Evolutionary conservation across 2,329 filamentous ascomycete species (phyloP), one percentile per base, ranked within the genome.

Genomic region (Colletotrichum aenigma): DNA sequence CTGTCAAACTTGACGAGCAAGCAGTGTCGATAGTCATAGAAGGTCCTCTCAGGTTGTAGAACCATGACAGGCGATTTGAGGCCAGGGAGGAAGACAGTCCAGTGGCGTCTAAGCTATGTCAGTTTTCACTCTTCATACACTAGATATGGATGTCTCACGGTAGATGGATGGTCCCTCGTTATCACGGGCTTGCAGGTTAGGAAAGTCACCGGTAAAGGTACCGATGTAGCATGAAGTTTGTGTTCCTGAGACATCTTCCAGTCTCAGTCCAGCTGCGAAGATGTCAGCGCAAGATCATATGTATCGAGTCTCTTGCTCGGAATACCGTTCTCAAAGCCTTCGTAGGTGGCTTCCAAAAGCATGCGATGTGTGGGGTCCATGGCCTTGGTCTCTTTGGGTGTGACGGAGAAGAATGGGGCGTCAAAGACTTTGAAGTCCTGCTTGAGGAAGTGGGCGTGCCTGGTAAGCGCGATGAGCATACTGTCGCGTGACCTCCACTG

Each of bases 101-200:
- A 88, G 88, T 75, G 87, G 88, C 85, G 88, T 88, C 36, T 88
- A 86, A 36, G 87, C 84, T 2, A 85, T 86, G 69, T 87, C 84
- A 68, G 65, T 5, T 10, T 10, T 18, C 18, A 5, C 1, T 2
- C 4, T 30, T 6, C 16, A 24, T 2, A 0, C 7, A 18, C 13
- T 9, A 18, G 2, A 84, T 78, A 74, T 88, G 87, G 52, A 84
- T 81, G 81, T 12, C 80, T 80, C 7, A 85, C 74, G 16, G 70
- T 84, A 81, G 8, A 66, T 62, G 3, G 70, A 78, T 4, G 74
- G 75, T 4, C 73, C 61, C 38, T 79, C 76, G 0, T 74, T 48
- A 12, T 84, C 83, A n/a, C 75, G 79, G 18, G 64, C 66, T 13
- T 71, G 65, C 13, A 84, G 74, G 28, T 83, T 79, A 3, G 75